phyloP scores from a whole-genome alignment of 169 alveolate genomes.

The Toxoplasma gondii region DNA sequence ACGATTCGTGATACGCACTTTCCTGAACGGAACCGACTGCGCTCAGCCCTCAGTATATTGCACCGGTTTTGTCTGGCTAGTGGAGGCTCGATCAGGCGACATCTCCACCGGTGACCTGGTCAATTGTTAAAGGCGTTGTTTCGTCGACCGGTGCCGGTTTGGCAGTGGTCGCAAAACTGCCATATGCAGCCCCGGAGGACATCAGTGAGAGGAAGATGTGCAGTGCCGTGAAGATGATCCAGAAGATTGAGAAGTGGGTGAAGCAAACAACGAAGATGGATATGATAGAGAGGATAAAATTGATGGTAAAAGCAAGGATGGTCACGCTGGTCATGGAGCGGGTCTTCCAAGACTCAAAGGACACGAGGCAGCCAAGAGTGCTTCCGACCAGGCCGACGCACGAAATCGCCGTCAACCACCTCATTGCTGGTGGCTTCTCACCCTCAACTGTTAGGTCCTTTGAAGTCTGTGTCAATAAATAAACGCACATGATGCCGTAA shows the following conservation, averaged over 20 bases:
- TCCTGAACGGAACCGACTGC: too few relatives aligned
- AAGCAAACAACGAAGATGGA: conserved; percentile 22
- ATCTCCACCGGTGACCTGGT: conserved; percentile 12
- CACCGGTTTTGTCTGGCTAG: too few relatives aligned
- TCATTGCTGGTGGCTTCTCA: conserved; percentile 31
- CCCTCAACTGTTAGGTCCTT: background rate
- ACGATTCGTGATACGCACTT: too few relatives aligned
- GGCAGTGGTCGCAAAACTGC: background rate
- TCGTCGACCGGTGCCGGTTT: conserved; percentile 35
- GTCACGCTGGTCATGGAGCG: conserved; percentile 41
- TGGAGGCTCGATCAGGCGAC: background rate
- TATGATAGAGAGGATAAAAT: conserved; percentile 28
- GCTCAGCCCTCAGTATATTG: too few relatives aligned
- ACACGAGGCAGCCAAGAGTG: conserved; percentile 46
- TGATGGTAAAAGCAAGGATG: conserved; percentile 34
- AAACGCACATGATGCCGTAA: conserved; percentile 35
- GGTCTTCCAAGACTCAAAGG: conserved; percentile 52
- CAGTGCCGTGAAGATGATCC: conserved; percentile 45
- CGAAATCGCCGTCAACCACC: conserved; percentile 38
- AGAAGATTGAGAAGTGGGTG: conserved; percentile 53
- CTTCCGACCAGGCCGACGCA: conserved; percentile 52
- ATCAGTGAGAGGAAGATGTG: conserved; percentile 57
- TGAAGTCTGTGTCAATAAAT: conserved; percentile 44
- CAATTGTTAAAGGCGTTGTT: background rate
- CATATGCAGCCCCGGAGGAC: conserved; percentile 53